A percentile compares a stretch with the other conserved stretches of the same genome.
Conservation (phyloP, 306 rosid species). For the Mucuna pruriens region DNA sequence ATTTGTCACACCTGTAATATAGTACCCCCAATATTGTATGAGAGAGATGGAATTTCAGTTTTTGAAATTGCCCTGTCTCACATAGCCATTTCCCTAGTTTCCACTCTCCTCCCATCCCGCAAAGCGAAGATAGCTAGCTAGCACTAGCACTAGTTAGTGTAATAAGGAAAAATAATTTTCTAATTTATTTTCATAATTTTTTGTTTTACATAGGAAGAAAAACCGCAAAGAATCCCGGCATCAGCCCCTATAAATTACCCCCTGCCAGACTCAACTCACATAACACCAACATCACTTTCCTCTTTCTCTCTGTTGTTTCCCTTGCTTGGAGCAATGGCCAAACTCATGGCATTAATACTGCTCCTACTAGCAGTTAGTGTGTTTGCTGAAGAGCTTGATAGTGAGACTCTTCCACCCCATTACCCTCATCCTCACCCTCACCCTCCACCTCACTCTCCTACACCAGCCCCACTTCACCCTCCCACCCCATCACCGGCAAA, state of each 20-base stretch:
- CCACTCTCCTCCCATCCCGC: background rate
- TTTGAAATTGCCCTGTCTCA: background rate
- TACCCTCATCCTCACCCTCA: slow-evolving; percentile 19
- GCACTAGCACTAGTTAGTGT: too few species aligned
- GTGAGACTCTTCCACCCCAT: slow-evolving; percentile 39
- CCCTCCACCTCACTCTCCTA: slow-evolving; percentile 11
- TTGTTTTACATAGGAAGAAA: slow-evolving; percentile 1
- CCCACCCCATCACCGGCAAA: slow-evolving; percentile 24
- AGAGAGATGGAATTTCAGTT: too few species aligned
- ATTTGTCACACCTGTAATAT: too few species aligned
- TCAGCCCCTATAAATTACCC: slow-evolving; percentile 46
- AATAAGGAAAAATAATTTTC: background rate
- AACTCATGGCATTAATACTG: background rate
- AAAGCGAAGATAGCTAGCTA: too few species aligned
- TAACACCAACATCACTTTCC: background rate
- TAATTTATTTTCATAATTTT: background rate
- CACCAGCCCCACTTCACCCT: slow-evolving; percentile 8
- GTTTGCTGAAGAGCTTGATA: slow-evolving; percentile 9
- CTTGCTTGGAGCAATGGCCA: background rate
- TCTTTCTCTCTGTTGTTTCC: background rate
- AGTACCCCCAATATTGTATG: too few species aligned
- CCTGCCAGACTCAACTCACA: background rate
- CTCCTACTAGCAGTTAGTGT: slow-evolving; percentile 31
- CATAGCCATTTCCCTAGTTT: background rate
- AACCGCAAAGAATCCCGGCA: slow-evolving; percentile 43